A percentile compares a stretch with the other conserved stretches of the same genome.
phyloP scores from a whole-genome alignment of 1,284 basidiomycete genomes.

The Xanthoconium separans region DNA sequence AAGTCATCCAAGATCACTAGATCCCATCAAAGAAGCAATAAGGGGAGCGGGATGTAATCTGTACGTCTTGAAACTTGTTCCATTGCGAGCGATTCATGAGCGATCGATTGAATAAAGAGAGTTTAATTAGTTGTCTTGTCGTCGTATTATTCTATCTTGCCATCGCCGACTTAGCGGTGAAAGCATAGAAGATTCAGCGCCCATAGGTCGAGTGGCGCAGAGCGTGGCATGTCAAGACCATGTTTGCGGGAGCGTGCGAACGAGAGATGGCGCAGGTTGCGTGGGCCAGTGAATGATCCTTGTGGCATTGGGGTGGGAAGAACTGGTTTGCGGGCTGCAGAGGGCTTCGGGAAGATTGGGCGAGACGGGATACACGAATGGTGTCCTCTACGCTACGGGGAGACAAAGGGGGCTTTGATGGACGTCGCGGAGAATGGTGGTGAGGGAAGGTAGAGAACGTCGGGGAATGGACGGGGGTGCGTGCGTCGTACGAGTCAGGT shows the following conservation, averaged over 20 bases:
- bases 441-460: constrained; percentile 1
- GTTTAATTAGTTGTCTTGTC: constrained; percentile 15
- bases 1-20: constrained; percentile 2
- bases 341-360: constrained; percentile 19
- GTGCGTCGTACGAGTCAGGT: constrained; percentile 3
- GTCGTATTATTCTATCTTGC: constrained; percentile 3
- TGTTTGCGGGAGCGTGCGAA: constrained; percentile 10
- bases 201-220: constrained; percentile 8
- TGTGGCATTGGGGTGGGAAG: constrained; percentile 12
- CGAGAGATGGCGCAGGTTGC: constrained; percentile 6
- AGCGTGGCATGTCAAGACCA: constrained; percentile 14
- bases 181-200: constrained; percentile 5
- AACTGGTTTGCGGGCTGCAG: constrained; percentile 29
- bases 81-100: constrained; percentile 13
- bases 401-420: constrained; percentile 20
- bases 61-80: constrained; percentile 16
- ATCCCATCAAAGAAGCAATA: constrained; percentile 15
- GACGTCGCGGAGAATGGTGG: constrained; percentile 11
- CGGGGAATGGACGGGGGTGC: constrained; percentile 12
- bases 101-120: constrained; percentile 17
- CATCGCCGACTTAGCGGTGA: background rate
- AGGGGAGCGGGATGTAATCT: constrained; percentile 6
- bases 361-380: constrained; percentile 34
- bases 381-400: constrained; percentile 38
- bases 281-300: constrained; percentile 9